Percentiles rank a stretch among this genome's conserved stretches.
phyloP scores from a whole-genome alignment of 179 eudicot genomes.

The Beta corolliflora region DNA sequence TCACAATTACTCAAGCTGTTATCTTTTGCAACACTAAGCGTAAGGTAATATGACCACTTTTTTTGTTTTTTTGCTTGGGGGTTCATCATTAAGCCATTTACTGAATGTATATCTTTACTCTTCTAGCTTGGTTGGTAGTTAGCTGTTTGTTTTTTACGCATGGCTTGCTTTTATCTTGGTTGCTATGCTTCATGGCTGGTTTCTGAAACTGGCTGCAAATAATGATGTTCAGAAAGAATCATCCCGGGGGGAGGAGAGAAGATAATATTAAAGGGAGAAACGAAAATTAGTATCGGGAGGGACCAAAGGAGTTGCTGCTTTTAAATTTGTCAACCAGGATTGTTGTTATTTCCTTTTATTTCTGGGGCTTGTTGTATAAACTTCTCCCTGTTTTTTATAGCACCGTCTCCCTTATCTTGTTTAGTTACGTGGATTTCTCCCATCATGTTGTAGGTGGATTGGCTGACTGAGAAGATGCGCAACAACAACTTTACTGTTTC shows the following conservation, averaged over 20 bases:
- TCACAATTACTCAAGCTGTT: conserved; percentile 96
- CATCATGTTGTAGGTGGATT: conserved; percentile 65
- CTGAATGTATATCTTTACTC: neutral
- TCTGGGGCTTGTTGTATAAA: neutral
- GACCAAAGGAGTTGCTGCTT: neutral
- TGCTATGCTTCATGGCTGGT: neutral
- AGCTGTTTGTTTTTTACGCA: neutral
- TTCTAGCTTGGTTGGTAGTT: neutral
- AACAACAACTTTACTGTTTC: conserved; percentile 88
- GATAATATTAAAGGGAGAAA: neutral
- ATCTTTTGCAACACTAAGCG: conserved; percentile 95
- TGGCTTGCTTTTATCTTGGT: neutral
- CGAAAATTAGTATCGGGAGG: neutral
- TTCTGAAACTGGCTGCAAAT: neutral
- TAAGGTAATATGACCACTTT: conserved; percentile 84
- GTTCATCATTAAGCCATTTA: neutral
- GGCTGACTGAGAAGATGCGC: conserved; percentile 97
- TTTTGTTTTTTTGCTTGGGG: too few relatives aligned
- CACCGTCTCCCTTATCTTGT: neutral
- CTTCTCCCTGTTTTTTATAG: neutral
- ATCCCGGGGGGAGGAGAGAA: neutral
- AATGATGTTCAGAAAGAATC: neutral
- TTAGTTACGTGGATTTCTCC: conserved; percentile 5
- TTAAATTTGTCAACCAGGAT: neutral
- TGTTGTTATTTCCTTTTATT: neutral